Base-by-base conservation (phyloP, 371 early-diverging fungal genomes). In the Smittium culicis region DNA sequence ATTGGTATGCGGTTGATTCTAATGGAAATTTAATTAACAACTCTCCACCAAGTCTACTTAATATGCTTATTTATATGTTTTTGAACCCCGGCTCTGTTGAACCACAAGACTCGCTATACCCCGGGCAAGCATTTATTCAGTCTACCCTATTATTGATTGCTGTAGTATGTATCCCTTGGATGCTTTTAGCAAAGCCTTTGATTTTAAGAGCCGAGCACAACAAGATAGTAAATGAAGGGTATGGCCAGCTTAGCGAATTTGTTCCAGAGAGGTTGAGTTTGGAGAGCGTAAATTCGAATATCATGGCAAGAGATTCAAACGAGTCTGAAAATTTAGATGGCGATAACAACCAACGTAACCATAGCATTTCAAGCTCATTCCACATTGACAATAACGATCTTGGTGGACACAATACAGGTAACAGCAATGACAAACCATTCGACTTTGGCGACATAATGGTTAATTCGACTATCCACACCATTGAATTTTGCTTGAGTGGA, bases 31-130 rank as follows among this genome's bases (percentile, higher is more conserved):
- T 83, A 60, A 80, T 89, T 30, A 82, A 75, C 67, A 83, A 86
- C 67, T 76, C 86, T 24, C 89, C 99, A 28, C 99, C 99, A 27
- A 91, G 95, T 56, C 77, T 99, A 71, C 85, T 99, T 66, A 95
- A 96, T 80, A 94, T 93, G 74, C 82, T 99, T 70, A 98, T 99
- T 72, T 93, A 91, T 76, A 99, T 99, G 99, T 97, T 98, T 84
- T 82, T 98, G 69, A 82, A 84, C 34, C 98, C 98, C 24, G 99
- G 98, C n/a, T 81, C 68, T n/a, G 89, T 96, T 20, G 75, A 80
- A 34, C 81, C 84, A 27, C 77, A 77, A 61, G 88, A 86, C 63
- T 81, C 81, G 70, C 77, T 98, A 54, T 98, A 81, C 77, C 75
- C 87, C 35, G 96, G 96, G 31, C 98, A 98, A 80, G 91, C 84